These are phyloP conservation scores for Phytophthora pseudosyringae DNA, from an alignment of 352 stramenopile genomes.

Conservation along the genomic window DNA sequence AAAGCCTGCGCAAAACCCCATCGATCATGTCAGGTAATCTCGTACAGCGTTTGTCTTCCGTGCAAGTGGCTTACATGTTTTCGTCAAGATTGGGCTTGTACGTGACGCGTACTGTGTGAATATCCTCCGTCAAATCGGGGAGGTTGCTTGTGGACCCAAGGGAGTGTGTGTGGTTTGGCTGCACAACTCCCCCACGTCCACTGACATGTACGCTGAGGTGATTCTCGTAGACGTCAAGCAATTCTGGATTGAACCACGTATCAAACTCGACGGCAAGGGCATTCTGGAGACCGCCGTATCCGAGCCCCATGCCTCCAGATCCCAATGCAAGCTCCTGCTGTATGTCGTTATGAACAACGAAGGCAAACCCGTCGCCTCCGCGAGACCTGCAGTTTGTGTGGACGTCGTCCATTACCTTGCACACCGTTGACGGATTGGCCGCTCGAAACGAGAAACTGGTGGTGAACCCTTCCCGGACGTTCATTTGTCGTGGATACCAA, in stretches of 20 bases:
- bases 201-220: constrained; percentile 90
- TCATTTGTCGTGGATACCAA: constrained; percentile 92
- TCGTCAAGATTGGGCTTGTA: constrained; percentile 82
- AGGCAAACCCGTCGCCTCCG: constrained; percentile 80
- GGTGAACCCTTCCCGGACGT: constrained; percentile 92
- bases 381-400: constrained; percentile 84
- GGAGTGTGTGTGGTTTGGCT: constrained; percentile 81
- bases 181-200: constrained; percentile 39
- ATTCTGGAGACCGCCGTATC: constrained; percentile 89
- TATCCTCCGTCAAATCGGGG: constrained; percentile 81
- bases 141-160: constrained; percentile 75
- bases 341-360: constrained; percentile 85
- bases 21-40: constrained; percentile 18
- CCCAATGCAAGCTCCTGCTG: constrained; percentile 67
- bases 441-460: constrained; percentile 88
- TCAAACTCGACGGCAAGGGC: constrained; percentile 92
- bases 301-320: constrained; percentile 71
- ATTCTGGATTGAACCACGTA: constrained; percentile 92
- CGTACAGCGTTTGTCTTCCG: not conserved
- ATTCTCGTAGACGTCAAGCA: constrained; percentile 91
- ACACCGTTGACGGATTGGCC: constrained; percentile 86
- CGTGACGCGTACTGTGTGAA: constrained; percentile 67
- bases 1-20: constrained; percentile 44
- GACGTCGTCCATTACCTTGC: constrained; percentile 88
- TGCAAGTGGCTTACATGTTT: constrained; percentile 44